Conservation (phyloP, 192 early-diverging fungal genomes). For the Coemansia sp. region DNA sequence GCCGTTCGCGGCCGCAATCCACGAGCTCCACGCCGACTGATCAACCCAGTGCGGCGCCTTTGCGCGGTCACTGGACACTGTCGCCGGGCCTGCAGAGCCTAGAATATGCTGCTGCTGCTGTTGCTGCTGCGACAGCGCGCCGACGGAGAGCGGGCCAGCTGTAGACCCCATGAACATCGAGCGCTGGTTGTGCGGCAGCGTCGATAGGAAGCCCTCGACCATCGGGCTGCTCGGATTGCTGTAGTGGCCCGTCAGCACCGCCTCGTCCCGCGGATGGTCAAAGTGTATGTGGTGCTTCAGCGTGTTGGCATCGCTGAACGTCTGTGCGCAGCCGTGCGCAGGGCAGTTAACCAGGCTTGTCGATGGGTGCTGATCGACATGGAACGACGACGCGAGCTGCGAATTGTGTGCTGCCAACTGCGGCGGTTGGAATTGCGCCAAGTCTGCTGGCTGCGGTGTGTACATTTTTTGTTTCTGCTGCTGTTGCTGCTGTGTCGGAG, state of each 20-base stretch:
- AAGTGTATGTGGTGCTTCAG: slow-evolving; percentile 40
- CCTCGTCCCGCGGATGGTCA: slow-evolving; percentile 28
- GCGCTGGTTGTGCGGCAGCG: slow-evolving; percentile 13
- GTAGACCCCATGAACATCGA: slow-evolving; percentile 2
- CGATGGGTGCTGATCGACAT: not conserved
- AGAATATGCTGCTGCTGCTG: slow-evolving; percentile 8
- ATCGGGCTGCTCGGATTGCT: slow-evolving; percentile 44
- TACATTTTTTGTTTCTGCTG: slow-evolving; percentile 14
- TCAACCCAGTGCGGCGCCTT: slow-evolving; percentile 52
- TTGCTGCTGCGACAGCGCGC: slow-evolving; percentile 4
- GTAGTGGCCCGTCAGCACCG: not conserved
- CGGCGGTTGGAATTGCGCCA: slow-evolving; percentile 44
- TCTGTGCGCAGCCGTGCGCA: slow-evolving; percentile 11
- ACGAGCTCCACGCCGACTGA: slow-evolving; percentile 30
- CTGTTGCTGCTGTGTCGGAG: slow-evolving; percentile 4
- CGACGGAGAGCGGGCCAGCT: not conserved
- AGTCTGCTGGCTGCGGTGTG: slow-evolving; percentile 32
- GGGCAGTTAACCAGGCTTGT: slow-evolving; percentile 23
- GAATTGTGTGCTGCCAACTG: slow-evolving; percentile 19
- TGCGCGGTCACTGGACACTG: slow-evolving; percentile 7
- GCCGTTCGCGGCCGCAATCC: slow-evolving; percentile 51
- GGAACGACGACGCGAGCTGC: slow-evolving; percentile 1
- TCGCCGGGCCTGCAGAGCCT: not conserved
- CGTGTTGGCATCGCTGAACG: slow-evolving; percentile 39
- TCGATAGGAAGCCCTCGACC: slow-evolving; percentile 19